phyloP scores from a whole-genome alignment of 768 basidiomycete genomes.

The Suillus subaureus region DNA sequence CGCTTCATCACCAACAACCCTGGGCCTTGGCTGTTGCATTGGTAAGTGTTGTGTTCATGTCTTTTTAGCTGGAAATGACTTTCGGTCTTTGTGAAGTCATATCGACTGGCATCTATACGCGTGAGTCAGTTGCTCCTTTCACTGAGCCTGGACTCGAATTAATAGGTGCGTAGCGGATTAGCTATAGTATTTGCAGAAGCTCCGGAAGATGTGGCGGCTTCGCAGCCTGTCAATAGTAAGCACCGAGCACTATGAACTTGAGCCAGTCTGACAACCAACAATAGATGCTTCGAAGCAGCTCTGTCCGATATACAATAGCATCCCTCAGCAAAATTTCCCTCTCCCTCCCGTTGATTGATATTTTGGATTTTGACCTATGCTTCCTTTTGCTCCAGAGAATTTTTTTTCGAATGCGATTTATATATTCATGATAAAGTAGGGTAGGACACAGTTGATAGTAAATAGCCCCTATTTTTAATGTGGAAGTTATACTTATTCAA shows the following conservation, averaged over 20 bases:
- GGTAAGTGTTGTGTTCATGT: neutral
- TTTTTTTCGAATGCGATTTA: neutral
- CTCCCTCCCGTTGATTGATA: neutral
- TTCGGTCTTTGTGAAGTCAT: neutral
- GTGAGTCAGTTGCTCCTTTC: neutral
- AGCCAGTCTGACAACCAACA: neutral
- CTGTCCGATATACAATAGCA: neutral
- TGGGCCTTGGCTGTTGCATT: neutral
- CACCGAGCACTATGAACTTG: neutral
- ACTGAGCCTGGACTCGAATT: neutral
- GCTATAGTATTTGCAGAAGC: neutral
- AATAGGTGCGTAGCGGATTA: neutral
- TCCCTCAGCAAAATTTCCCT: neutral
- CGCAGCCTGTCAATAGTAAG: neutral
- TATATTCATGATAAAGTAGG: neutral
- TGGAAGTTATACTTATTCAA: no score
- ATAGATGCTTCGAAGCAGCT: neutral
- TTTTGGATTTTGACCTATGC: no score
- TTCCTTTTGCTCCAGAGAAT: neutral
- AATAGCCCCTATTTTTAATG: neutral
- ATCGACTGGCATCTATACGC: neutral
- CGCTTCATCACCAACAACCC: neutral
- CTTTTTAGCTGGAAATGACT: neutral
- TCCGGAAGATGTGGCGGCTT: neutral
- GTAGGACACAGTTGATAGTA: neutral